Evolutionary conservation across 345 rosid genomes (phyloP), one percentile per base, ranked within the genome.

Genomic region (Lumnitzera racemosa): DNA sequence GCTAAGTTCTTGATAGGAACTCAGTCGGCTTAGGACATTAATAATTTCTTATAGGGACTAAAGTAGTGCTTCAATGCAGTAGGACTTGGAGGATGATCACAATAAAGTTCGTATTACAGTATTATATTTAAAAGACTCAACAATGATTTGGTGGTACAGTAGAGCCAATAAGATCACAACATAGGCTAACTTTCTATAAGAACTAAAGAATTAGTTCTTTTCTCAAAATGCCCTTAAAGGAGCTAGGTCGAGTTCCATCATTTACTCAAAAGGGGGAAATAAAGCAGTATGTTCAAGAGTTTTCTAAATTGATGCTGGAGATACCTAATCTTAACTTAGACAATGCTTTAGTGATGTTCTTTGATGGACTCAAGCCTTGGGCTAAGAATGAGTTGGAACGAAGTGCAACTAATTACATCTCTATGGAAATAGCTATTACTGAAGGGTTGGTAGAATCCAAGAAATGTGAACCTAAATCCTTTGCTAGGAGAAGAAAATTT

Each of bases 91-190:
- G 50, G n/a, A 56, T 1, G 13, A 56, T 20, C 0, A 4, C 24
- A 0, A 2, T 24, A 36, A 13, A 17, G 24, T 49, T 14, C 57
- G 13, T 23, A 64, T 47, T 2, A 15, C 48, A 15, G 15, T 49
- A 13, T 27, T 27, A 8, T 41, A 16, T 27, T 36, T 10, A 8
- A 4, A 0, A 53, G 52, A 12, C 24, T 24, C 23, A 16, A 43
- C 14, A 4, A 25, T 24, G 46, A n/a, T 58, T 12, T 66, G 52
- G 69, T 24, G 53, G 58, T 16, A 15, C 29, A 10, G n/a, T 27
- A 24, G n/a, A n/a, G n/a, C 29, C 41, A 12, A 25, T 31, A 16
- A 48, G 58, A 49, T 57, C 55, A 36, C 46, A 29, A 56, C 63
- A 13, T 15, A 24, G 51, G 43, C 25, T 12, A 50, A 57, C 6